Evolutionary conservation across 495 filamentous ascomycete genomes (phyloP), one percentile per base, ranked within the genome.

Genomic region (Hapsidospora chrysogenum): DNA sequence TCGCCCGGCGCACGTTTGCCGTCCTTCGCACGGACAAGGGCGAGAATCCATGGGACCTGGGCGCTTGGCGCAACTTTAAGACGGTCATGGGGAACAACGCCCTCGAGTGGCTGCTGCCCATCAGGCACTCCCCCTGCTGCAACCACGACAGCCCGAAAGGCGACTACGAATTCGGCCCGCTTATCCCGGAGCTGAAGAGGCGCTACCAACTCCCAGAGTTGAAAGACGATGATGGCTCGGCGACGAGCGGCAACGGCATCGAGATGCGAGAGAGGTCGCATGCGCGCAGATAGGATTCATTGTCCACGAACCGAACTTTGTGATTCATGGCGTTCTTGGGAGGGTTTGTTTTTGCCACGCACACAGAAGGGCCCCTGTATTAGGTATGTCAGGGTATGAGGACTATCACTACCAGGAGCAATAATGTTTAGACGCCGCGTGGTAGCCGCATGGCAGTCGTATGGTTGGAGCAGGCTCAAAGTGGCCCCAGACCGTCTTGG

Each of bases 1-100:
- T 51, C 1, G 67, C 67, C 3, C 60, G 59, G 2, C 70, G 77
- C 25, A 78, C 74, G 4, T 92, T 86, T 44, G 81, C 78, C 25
- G 74, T 92, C 27, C 68, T 87, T 4, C 65, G 65, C 39, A 86
- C 78, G 8, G 58, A 66, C 9, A 70, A 66, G 3, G 82, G 83
- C 14, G 75, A 84, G 30, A 87, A 89, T 41, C 82, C 81, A 1
- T 92, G 79, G 68, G 70, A 80, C 42, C 54, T 86, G 6, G 78
- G 75, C 16, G 36, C 50, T 0, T 62, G 68, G 38, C 56, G 65
- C 23, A 92, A 92, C 48, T 77, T 80, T 43, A 66, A 74, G 41
- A 68, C 76, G 23, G 65, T 92, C 8, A 76, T 92, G 69, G 84
- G 84, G 5, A 60, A 67, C 28, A 69, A 54, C n/a, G 37, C 70